Evolutionary conservation across 2,329 filamentous ascomycete genomes (phyloP), one percentile per base, ranked within the genome.

Genomic region (Lecanicillium sp.): DNA sequence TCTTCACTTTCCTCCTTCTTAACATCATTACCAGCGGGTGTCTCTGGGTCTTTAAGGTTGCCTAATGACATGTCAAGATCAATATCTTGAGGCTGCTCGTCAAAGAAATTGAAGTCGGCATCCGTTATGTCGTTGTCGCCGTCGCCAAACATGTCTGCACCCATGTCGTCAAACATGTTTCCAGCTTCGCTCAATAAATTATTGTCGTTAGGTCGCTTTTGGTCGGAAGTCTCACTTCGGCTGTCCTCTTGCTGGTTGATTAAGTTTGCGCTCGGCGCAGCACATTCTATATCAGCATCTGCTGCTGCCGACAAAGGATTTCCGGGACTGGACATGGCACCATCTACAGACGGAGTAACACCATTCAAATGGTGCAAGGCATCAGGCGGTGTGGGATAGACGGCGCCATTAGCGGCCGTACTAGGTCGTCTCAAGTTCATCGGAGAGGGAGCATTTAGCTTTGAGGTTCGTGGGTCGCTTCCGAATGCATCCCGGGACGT

Each of bases 51-150:
- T 12, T 50, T 46, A 11, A 52, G 22, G 37, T 53, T 53, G 12
- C 40, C 44, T 48, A 61, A 55, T 2, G 54, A 37, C 15, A 57
- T 49, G 17, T 63, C 60, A 29, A 69, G 42, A 30, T 64, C 64
- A 17, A 60, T 57, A 10, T 58, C 60, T 3, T 56, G 65, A 3
- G 72, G 67, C 18, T 72, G 62, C 44, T 83, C 79, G 50, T 90
- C 84, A 49, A 90, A 90, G 57, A 89, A 90, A 54, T 76, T 86
- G 55, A 90, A 90, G 53, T 92, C 86, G 5, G 79, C 84, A 49
- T 92, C 86, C 1, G 82, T 88, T n/a, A 90, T 71, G 47, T 79
- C 76, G 45, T 77, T 73, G 11, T 25, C 22, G n/a, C 72, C 79
- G n/a, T 79, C 75, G n/a, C 72, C 79, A 58, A 86, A 87, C 48